A percentile compares a stretch with the other conserved stretches of the same genome.
Conservation (phyloP, 768 basidiomycete genomes). For the Fomitopsis serialis region DNA sequence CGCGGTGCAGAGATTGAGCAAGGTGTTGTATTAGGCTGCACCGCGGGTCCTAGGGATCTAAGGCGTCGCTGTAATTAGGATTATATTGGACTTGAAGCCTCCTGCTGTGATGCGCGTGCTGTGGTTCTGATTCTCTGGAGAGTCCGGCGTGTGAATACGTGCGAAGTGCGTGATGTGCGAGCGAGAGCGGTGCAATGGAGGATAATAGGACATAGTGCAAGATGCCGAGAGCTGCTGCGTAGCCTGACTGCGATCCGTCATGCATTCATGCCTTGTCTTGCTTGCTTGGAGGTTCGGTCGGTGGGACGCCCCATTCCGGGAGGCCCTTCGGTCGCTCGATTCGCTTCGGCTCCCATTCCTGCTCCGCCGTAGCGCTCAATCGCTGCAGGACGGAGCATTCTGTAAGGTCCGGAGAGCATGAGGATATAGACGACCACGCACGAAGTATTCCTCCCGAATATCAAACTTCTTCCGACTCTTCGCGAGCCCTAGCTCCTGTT, state of each 20-base stretch:
- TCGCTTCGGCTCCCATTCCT: slow-evolving; percentile 85
- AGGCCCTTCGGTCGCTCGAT: slow-evolving; percentile 79
- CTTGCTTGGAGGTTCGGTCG: slow-evolving; percentile 42
- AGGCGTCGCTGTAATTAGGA: too few relatives aligned
- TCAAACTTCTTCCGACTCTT: slow-evolving; percentile 78
- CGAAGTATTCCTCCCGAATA: slow-evolving; percentile 93
- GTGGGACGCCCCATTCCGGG: slow-evolving; percentile 92
- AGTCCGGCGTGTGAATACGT: neutral
- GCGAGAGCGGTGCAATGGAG: neutral
- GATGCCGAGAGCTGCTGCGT: too few relatives aligned
- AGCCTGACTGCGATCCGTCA: neutral
- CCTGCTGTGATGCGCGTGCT: neutral
- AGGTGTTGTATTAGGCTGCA: slow-evolving; percentile 60
- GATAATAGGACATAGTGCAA: too few relatives aligned
- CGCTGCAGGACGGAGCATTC: slow-evolving; percentile 36
- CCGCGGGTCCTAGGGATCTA: neutral
- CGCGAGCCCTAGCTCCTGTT: slow-evolving; percentile 73
- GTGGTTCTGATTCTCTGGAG: too few relatives aligned
- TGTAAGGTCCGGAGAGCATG: neutral
- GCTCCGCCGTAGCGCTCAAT: slow-evolving; percentile 53
- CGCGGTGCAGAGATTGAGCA: slow-evolving; percentile 82
- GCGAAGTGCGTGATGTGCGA: neutral
- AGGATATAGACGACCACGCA: slow-evolving; percentile 37
- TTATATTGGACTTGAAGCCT: neutral
- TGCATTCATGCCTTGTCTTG: slow-evolving; percentile 7